Percentiles rank a stretch among this genome's conserved stretches.
Conservation (phyloP, 495 filamentous ascomycete species). For the Gamarada debralockiae region DNA sequence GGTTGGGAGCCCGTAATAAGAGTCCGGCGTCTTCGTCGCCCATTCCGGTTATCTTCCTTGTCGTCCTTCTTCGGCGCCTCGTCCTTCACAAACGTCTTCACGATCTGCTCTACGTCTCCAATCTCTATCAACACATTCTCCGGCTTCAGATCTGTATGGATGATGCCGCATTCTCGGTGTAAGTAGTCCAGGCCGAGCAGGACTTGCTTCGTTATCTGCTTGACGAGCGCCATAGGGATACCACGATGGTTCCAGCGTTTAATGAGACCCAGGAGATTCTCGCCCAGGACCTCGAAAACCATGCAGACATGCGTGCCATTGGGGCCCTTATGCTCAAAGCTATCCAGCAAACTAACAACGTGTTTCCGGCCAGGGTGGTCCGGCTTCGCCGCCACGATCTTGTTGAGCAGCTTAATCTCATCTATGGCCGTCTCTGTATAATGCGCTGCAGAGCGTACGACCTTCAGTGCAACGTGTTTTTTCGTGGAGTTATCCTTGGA, state of each 20-base stretch:
- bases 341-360: conserved; percentile 92
- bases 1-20: conserved; percentile 97
- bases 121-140: conserved; percentile 99
- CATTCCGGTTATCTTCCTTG: conserved; percentile 91
- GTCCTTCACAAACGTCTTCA: conserved; percentile 90
- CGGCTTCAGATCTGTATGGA: conserved; percentile 96
- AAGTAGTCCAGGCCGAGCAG: conserved; percentile 93
- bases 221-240: conserved; percentile 92
- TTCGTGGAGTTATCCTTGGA: conserved; percentile 86
- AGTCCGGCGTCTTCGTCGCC: conserved; percentile 85
- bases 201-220: conserved; percentile 98
- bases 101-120: conserved; percentile 94
- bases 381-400: conserved; percentile 92
- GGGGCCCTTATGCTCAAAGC: conserved; percentile 95
- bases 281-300: conserved; percentile 97
- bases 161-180: conserved; percentile 97
- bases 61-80: conserved; percentile 62
- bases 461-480: conserved; percentile 96
- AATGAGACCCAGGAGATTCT: conserved; percentile 93
- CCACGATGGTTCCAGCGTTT: conserved; percentile 98
- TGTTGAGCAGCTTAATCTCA: conserved; percentile 96
- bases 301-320: conserved; percentile 98
- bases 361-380: conserved; percentile 90
- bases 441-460: conserved; percentile 93
- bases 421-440: conserved; percentile 99